A percentile compares a stretch with the other conserved stretches of the same genome.
Evolutionary conservation across 2,329 filamentous ascomycete species (phyloP).

Genomic region (Venturia aucupariae): DNA sequence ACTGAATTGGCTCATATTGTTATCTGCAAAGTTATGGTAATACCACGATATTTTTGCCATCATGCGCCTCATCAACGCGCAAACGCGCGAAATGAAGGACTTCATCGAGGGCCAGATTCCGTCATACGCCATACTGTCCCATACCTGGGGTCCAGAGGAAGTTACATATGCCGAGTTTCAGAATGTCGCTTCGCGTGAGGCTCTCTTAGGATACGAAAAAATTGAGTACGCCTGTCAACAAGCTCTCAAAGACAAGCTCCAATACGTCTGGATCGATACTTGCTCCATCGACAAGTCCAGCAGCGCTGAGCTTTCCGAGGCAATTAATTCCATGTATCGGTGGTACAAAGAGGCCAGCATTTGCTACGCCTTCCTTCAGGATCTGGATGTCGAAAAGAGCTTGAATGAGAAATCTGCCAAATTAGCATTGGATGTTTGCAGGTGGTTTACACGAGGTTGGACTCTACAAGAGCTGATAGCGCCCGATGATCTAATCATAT

Average conservation of each 20-base stretch:
- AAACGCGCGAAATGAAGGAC: neutral
- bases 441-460: conserved; percentile 15
- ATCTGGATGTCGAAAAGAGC: neutral
- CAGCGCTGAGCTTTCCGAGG: conserved; percentile 12
- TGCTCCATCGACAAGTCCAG: conserved; percentile 14
- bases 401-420: neutral
- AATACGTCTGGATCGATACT: conserved; percentile 15
- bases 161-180: neutral
- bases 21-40: neutral
- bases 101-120: neutral
- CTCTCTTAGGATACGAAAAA: conserved; percentile 17
- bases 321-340: conserved; percentile 13
- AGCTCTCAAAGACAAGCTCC: conserved; percentile 16
- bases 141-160: conserved; percentile 6
- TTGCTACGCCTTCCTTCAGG: conserved; percentile 13
- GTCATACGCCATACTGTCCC: conserved; percentile 12
- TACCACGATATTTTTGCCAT: neutral
- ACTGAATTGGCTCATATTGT: too few species aligned
- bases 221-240: conserved; percentile 19
- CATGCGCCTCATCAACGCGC: neutral
- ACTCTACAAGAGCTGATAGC: too few species aligned
- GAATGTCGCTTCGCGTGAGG: neutral
- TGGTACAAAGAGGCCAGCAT: conserved; percentile 13
- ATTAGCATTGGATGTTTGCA: neutral
- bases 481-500: conserved; percentile 9